Percentiles rank a stretch among this genome's conserved stretches.
Conservation (phyloP, 2,329 filamentous ascomycete genomes). For the Neofusicoccum sp. region DNA sequence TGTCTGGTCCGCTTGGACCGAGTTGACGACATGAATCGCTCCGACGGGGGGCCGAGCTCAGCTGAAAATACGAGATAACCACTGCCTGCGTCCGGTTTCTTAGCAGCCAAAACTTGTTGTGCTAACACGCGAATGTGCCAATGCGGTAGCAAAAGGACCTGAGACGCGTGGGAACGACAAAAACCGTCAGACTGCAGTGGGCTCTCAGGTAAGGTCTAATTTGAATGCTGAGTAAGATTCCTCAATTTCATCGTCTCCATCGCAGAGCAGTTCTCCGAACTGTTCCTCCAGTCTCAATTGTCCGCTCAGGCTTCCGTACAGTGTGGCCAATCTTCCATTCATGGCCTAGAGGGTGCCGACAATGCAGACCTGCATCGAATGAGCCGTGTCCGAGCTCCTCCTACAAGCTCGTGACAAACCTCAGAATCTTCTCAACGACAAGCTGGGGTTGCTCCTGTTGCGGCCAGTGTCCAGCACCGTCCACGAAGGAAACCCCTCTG, state of each 20-base stretch:
- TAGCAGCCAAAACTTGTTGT: not conserved
- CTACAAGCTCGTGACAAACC: slow-evolving; percentile 38
- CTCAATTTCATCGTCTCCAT: not conserved
- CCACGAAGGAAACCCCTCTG: slow-evolving; percentile 55
- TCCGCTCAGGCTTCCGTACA: not conserved
- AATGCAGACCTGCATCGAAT: not conserved
- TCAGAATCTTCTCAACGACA: slow-evolving; percentile 52
- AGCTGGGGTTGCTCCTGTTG: slow-evolving; percentile 66
- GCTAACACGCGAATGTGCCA: not conserved
- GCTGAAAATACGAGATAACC: slow-evolving; percentile 17
- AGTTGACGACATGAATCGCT: slow-evolving; percentile 2
- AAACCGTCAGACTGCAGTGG: not conserved
- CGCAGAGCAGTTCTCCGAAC: not conserved
- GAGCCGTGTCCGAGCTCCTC: not conserved
- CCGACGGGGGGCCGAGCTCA: not conserved
- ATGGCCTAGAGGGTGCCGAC: not conserved
- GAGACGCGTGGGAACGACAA: not conserved
- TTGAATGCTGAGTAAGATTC: not conserved
- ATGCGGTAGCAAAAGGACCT: no score
- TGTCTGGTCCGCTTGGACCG: not conserved
- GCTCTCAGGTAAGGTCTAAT: not conserved
- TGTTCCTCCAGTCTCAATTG: not conserved
- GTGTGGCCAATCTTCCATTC: not conserved
- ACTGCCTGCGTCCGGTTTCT: not conserved
- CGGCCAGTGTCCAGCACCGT: slow-evolving; percentile 70